Base-by-base conservation (phyloP, 1,284 basidiomycete species). In the Cryptococcus sp. region DNA sequence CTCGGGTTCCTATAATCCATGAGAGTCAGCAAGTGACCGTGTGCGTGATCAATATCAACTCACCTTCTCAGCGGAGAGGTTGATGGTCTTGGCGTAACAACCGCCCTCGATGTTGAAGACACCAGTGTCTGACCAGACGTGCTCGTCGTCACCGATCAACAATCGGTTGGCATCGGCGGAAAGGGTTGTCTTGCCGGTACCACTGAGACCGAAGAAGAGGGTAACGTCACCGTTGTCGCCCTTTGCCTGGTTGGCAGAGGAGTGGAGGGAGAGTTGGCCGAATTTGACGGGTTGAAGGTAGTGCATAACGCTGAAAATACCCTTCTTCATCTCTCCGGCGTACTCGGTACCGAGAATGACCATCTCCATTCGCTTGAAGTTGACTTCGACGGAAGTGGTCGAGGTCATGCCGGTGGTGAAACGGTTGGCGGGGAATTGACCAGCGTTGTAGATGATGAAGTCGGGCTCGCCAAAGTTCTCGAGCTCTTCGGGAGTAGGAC, bases 301-400 rank as follows among this genome's bases (percentile, higher is more conserved):
- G 83, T 99, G 96, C 96, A 99, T 99, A 73, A 99, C 94, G 53
- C 91, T 93, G 84, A 99, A 99, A 78, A 99, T 91, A 79, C 96
- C 96, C 87, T 99, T 99, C 85, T 99, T 99, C 96, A 99, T 99
- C 83, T 99, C 96, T 64, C 96, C 96, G 52, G 96, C 96, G 79
- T 99, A 99, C 79, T 99, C 95, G 56, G 96, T 98, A 63, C 96
- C 95, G 72, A 99, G 91, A 76, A 99, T 99, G 76, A 99, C 94
- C 95, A 99, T 99, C 82, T 99, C 96, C 90, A 94, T 97, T 58
- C 96, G 91, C 85, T 97, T 97, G 82, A 99, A 99, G 87, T 99
- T 99, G 84, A 99, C 92, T 83, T 98, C 96, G 57, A 99, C 95
- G 20, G 94, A 97, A 26, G 95, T 99, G 46, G 94, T 91, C 38